Conservation (phyloP, 495 filamentous ascomycete genomes). For the Pseudevernia furfuracea region DNA sequence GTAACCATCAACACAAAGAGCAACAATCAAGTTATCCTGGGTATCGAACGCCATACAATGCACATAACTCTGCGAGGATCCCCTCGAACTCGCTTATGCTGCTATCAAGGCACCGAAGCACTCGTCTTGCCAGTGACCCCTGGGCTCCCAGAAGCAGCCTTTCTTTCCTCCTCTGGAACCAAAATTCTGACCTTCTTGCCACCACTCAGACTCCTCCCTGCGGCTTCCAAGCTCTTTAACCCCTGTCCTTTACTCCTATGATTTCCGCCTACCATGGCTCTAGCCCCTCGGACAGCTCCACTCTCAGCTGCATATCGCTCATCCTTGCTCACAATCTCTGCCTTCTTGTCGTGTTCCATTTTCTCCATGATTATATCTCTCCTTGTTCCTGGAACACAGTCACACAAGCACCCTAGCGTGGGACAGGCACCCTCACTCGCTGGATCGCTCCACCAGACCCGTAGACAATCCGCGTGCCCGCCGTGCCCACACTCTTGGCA, state of each 20-base stretch:
- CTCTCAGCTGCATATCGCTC: conserved; percentile 18
- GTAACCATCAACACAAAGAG: neutral
- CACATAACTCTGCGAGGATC: neutral
- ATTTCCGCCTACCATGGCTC: conserved; percentile 16
- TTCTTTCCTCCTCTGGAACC: conserved; percentile 19
- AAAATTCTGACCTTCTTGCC: conserved; percentile 26
- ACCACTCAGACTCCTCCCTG: conserved; percentile 21
- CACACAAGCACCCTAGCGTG: conserved; percentile 63
- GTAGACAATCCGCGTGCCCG: conserved; percentile 62
- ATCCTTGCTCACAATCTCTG: conserved; percentile 18
- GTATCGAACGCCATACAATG: conserved; percentile 16
- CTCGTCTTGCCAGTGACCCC: conserved; percentile 11
- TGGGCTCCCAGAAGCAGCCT: neutral
- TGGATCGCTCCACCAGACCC: conserved; percentile 53
- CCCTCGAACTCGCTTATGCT: neutral
- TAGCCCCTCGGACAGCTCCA: conserved; percentile 24
- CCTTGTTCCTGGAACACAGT: conserved; percentile 58
- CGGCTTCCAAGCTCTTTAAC: conserved; percentile 9
- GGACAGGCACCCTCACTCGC: conserved; percentile 65
- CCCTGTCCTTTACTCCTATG: neutral
- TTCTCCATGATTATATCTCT: conserved; percentile 37
- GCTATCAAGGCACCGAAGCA: conserved; percentile 12
- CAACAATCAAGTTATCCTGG: neutral
- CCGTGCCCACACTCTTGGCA: conserved; percentile 71
- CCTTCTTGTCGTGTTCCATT: conserved; percentile 8